Conservation (phyloP, 306 rosid species). For the Prunus padus region DNA sequence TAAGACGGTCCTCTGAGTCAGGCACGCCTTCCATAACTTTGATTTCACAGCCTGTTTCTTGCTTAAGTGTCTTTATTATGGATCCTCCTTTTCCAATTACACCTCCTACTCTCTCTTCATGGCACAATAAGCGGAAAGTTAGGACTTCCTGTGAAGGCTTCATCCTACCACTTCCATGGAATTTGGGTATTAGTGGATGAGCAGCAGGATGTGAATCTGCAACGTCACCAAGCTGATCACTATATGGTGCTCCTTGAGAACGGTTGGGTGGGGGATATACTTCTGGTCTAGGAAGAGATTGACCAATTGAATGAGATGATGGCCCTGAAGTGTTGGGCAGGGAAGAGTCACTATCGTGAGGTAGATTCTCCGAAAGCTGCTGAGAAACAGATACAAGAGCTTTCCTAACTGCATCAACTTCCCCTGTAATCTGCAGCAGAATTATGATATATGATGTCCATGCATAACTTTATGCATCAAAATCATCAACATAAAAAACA, state of each 20-base stretch:
- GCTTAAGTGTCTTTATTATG: conserved; percentile 60
- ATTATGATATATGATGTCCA: conserved; percentile 10
- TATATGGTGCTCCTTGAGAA: conserved; percentile 46
- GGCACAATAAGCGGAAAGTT: conserved; percentile 76
- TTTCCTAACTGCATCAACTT: conserved; percentile 67
- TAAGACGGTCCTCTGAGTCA: conserved; percentile 68
- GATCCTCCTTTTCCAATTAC: conserved; percentile 93
- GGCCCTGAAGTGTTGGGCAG: conserved; percentile 40
- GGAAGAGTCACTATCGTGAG: conserved; percentile 53
- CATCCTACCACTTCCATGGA: conserved; percentile 66
- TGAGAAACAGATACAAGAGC: conserved; percentile 71
- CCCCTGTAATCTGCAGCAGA: conserved; percentile 72
- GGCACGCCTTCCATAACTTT: conserved; percentile 65
- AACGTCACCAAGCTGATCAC: conserved; percentile 53
- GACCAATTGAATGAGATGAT: conserved; percentile 53
- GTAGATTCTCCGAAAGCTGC: conserved; percentile 71
- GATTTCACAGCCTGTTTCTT: conserved; percentile 85
- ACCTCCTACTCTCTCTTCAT: conserved; percentile 72
- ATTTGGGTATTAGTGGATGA: conserved; percentile 47
- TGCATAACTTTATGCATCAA: conserved; percentile 34
- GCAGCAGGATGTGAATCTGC: conserved; percentile 45
- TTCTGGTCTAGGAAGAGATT: conserved; percentile 34
- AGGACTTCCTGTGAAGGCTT: conserved; percentile 62
- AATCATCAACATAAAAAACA: not conserved
- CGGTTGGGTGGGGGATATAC: conserved; percentile 40